phyloP scores from a whole-genome alignment of 352 stramenopile genomes.

The Pythium graminicola region DNA sequence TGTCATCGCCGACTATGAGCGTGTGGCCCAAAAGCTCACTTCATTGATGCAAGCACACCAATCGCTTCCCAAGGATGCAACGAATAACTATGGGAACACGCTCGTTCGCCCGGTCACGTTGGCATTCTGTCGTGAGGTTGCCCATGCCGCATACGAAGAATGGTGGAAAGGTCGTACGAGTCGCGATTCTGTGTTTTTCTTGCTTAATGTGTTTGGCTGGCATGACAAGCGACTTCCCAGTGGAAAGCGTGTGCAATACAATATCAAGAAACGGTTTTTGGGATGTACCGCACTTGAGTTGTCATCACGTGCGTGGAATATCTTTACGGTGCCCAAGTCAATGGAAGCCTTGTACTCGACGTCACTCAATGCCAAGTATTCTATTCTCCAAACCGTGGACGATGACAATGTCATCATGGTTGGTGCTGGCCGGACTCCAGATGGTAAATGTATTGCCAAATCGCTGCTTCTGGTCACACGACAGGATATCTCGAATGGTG shows the following conservation, averaged over 20 bases:
- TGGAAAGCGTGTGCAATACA: too few species aligned
- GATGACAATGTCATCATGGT: slow-evolving; percentile 21
- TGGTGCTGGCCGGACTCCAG: slow-evolving; percentile 13
- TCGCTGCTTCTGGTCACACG: slow-evolving; percentile 18
- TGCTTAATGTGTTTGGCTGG: too few species aligned
- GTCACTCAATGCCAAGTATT: slow-evolving; percentile 7
- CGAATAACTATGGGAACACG: not conserved
- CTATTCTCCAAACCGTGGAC: slow-evolving; percentile 14
- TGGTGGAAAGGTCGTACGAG: too few species aligned
- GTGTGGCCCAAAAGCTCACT: slow-evolving; percentile 3
- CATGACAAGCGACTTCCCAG: too few species aligned
- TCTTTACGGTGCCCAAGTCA: slow-evolving; percentile 14
- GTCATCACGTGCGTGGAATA: slow-evolving; percentile 17
- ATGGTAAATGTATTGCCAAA: slow-evolving; percentile 15
- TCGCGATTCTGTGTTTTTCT: too few species aligned
- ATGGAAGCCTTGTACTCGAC: slow-evolving; percentile 15
- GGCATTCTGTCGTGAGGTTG: too few species aligned
- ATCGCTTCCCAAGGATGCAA: not conserved
- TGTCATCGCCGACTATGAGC: slow-evolving; percentile 5
- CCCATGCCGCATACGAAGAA: too few species aligned
- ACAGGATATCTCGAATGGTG: slow-evolving; percentile 11
- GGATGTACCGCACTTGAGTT: slow-evolving; percentile 9
- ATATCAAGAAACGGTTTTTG: slow-evolving; percentile 26
- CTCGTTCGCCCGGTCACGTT: too few species aligned
- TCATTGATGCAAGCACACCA: slow-evolving; percentile 1